phyloP scores from a whole-genome alignment of 192 early-diverging fungal species.

The Backusella morwellensis region DNA sequence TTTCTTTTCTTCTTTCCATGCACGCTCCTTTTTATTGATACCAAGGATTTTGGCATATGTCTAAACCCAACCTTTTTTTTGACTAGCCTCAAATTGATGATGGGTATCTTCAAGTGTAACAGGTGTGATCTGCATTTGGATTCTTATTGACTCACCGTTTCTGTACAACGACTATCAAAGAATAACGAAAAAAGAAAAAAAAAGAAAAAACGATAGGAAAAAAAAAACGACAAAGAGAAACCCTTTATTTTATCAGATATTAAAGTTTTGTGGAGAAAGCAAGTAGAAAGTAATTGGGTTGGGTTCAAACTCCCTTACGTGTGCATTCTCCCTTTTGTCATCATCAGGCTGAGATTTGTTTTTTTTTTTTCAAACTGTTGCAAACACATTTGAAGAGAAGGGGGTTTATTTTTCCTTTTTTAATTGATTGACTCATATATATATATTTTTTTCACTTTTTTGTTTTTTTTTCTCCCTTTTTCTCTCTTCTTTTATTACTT shows the following conservation, averaged over 20 bases:
- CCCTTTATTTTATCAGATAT: background rate
- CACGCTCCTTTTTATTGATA: background rate
- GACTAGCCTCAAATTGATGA: background rate
- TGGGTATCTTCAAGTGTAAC: background rate
- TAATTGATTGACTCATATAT: background rate
- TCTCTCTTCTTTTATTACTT: background rate
- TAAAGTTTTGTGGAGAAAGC: background rate
- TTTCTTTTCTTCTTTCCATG: background rate
- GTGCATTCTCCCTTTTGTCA: background rate
- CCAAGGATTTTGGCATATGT: background rate
- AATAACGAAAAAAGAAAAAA: background rate
- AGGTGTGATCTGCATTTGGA: background rate
- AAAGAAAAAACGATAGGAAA: background rate
- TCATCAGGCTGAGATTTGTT: background rate
- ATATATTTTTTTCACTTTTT: background rate
- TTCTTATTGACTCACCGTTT: background rate
- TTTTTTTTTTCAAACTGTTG: slow-evolving; percentile 5
- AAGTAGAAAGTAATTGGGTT: background rate
- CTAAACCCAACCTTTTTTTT: background rate
- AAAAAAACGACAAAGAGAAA: background rate
- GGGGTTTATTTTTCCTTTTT: background rate
- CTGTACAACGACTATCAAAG: background rate
- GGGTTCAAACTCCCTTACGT: background rate
- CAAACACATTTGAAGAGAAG: background rate
- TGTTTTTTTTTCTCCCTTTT: background rate